Percentiles rank a stretch among this genome's conserved stretches.
phyloP scores from a whole-genome alignment of 2,329 filamentous ascomycete genomes.

The Dactylellina haptotyla region DNA sequence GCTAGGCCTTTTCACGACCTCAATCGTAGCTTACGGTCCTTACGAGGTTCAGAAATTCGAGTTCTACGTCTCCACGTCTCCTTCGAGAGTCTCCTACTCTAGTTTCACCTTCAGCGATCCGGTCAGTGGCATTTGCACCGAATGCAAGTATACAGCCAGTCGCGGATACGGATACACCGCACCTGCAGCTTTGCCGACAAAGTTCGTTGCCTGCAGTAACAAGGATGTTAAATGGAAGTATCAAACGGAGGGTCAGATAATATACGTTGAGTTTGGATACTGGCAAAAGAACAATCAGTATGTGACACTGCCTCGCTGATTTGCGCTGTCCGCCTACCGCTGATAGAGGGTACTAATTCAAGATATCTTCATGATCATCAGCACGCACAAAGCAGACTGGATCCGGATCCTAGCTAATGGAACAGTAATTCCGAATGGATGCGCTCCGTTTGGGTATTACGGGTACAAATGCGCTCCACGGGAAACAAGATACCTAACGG shows the following conservation, averaged over 20 bases:
- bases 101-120: constrained; percentile 40
- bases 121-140: constrained; percentile 18
- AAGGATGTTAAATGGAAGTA: constrained; percentile 46
- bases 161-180: constrained; percentile 5
- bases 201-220: constrained; percentile 19
- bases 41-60: constrained; percentile 40
- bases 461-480: constrained; percentile 46
- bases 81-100: constrained; percentile 31
- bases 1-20: not conserved
- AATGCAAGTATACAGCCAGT: constrained; percentile 32
- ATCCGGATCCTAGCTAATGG: constrained; percentile 30
- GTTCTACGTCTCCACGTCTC: constrained; percentile 43
- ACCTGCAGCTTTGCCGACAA: constrained; percentile 19
- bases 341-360: not conserved
- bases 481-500: constrained; percentile 38
- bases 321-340: not conserved
- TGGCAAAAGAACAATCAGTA: constrained; percentile 23
- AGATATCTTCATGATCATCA: not conserved
- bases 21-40: constrained; percentile 25
- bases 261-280: constrained; percentile 44
- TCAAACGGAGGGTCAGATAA: constrained; percentile 21
- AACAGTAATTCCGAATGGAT: constrained; percentile 33
- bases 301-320: not conserved
- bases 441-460: constrained; percentile 27
- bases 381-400: constrained; percentile 18